Base-by-base conservation (phyloP, 2,329 filamentous ascomycete genomes). In the Neofusicoccum parvum region DNA sequence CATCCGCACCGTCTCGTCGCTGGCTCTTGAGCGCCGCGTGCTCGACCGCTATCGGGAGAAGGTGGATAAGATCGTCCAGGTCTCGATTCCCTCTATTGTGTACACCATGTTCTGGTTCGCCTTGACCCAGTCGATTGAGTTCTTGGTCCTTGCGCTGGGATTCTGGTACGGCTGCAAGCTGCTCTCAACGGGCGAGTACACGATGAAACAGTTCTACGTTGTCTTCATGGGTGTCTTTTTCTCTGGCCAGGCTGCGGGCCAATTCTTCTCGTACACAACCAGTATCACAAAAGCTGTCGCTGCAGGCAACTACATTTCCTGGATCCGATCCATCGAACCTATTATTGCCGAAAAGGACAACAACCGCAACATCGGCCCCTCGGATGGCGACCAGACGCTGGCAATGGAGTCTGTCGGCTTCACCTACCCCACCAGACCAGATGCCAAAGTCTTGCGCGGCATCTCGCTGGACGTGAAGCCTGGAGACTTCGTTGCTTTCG, bases 241-340 rank as follows among this genome's bases (percentile, higher is more conserved):
- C 70, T 91, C 92, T 62, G 90, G 92, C 0, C 93, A 97, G 77
- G 94, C 92, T 3, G 93, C 93, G 1, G 94, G 93, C 7, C 91
- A 89, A 1, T 89, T 97, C 70, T 96, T 97, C 80, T 91, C 89
- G 0, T 96, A 96, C 73, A 91, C 93, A 0, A 92, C 93, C 0
- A 93, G 97, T 71, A 96, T 97, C 92, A 91, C 92, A 70, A 96
- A 97, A 79, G 93, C 95, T 0, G 92, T 94, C 75, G 86, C 94
- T 65, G 92, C 94, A 0, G 92, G 59, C 20, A 82, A 83, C 66
- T 82, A 82, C 66, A 72, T 82, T 10, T 76, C 82, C 36, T 79
- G 79, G 78, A 72, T 83, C 3, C 74, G 79, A 2, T 74, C 75
- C 5, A 66, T 78, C 32, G 72, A 73, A 15, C 73, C 79, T 2